Conservation (phyloP, 106 monocot genomes). For the Apostasia ramifera region DNA sequence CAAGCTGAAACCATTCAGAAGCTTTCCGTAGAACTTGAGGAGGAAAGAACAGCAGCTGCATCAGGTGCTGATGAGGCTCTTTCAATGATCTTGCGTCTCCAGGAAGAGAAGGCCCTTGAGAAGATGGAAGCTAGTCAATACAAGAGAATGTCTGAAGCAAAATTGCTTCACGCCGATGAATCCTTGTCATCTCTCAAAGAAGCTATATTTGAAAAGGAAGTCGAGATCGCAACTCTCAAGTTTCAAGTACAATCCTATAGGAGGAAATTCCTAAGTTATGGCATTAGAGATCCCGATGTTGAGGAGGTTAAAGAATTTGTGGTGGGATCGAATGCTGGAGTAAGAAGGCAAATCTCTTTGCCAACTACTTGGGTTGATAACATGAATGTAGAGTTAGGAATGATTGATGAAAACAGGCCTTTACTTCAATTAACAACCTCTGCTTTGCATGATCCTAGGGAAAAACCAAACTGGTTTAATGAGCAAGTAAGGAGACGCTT, state of each 20-base stretch:
- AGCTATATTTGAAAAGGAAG: constrained; percentile 29
- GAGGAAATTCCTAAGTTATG: constrained; percentile 9
- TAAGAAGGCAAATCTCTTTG: constrained; percentile 14
- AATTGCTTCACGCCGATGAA: constrained; percentile 27
- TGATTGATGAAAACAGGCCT: constrained; percentile 4
- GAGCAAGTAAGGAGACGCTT: constrained; percentile 5
- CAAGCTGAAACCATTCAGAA: constrained; percentile 15
- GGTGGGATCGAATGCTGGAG: background rate
- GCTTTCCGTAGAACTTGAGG: constrained; percentile 29
- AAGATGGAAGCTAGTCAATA: constrained; percentile 46
- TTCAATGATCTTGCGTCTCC: constrained; percentile 50
- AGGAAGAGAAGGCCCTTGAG: constrained; percentile 27
- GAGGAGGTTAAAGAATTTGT: background rate
- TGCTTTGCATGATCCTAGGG: constrained; percentile 5
- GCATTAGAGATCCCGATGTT: constrained; percentile 3
- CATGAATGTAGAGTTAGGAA: constrained; percentile 17
- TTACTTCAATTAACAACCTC: background rate
- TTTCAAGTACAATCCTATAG: constrained; percentile 22
- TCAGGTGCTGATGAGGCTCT: constrained; percentile 34
- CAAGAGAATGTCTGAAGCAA: constrained; percentile 43
- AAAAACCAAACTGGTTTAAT: constrained; percentile 7
- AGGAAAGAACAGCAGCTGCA: constrained; percentile 45
- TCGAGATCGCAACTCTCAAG: constrained; percentile 34
- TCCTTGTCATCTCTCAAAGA: constrained; percentile 28
- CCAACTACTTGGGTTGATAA: constrained; percentile 5